Conservation (phyloP, 2,329 filamentous ascomycete species). For the Pseudogymnoascus sp. region DNA sequence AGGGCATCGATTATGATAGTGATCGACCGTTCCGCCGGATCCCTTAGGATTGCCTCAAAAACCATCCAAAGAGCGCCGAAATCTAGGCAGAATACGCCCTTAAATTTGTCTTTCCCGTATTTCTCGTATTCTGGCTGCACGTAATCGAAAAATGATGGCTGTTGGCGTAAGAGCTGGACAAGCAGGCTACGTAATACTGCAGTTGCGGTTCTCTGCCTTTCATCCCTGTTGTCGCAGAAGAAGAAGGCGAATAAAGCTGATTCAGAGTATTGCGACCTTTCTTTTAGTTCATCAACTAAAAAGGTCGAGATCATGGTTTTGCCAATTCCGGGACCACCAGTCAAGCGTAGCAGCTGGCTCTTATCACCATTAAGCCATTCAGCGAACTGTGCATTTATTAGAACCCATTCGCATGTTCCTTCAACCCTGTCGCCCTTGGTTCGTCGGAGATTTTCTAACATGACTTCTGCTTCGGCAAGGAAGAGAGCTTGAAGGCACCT, state of each 20-base stretch:
- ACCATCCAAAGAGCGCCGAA: constrained; percentile 4
- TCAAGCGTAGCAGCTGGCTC: neutral
- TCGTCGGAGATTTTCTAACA: neutral
- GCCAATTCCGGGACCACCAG: constrained; percentile 8
- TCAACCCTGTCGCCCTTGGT: neutral
- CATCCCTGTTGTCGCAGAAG: constrained; percentile 9
- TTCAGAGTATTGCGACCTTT: neutral
- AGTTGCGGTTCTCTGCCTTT: neutral
- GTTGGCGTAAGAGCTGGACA: constrained; percentile 8
- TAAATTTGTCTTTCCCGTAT: neutral
- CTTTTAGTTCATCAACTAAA: constrained; percentile 3
- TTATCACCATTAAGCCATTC: neutral
- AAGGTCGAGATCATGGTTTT: constrained; percentile 9
- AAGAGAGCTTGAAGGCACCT: neutral
- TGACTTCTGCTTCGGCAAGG: neutral
- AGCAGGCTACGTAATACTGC: constrained; percentile 8
- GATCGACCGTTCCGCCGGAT: neutral
- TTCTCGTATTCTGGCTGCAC: neutral
- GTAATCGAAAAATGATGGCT: neutral
- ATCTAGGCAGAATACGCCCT: neutral
- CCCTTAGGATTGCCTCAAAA: neutral
- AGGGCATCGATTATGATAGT: constrained; percentile 7
- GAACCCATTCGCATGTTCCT: neutral
- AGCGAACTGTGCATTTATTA: neutral
- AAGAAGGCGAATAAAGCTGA: neutral